Percentiles rank a stretch among this genome's conserved stretches.
Evolutionary conservation across 148 eudicot genomes (phyloP).

Genomic region (Simmondsia chinensis): DNA sequence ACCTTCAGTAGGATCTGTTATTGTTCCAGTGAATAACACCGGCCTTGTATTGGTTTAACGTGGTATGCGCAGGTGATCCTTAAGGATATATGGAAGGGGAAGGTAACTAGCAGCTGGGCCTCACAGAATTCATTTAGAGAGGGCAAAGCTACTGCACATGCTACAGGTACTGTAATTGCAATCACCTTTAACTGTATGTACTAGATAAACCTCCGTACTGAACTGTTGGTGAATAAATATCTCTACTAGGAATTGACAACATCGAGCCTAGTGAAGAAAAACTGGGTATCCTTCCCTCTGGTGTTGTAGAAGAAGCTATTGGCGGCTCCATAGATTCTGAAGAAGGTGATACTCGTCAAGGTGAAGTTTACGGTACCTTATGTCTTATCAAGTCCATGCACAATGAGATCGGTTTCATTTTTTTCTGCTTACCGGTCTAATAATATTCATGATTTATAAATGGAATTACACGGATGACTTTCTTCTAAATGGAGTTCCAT

Average conservation of each 20-base stretch:
- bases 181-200: not conserved
- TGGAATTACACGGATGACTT: no score
- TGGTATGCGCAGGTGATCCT: constrained; percentile 42
- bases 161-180: constrained; percentile 33
- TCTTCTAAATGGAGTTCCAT: no score
- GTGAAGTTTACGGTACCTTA: constrained; percentile 21
- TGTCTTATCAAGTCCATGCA: not conserved
- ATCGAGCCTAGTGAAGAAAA: constrained; percentile 23
- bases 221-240: constrained; percentile 3
- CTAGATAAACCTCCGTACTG: no score
- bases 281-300: constrained; percentile 16
- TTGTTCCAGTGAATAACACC: no score
- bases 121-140: constrained; percentile 42
- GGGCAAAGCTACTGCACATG: constrained; percentile 36
- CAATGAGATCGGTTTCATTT: no score
- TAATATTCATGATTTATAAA: no score
- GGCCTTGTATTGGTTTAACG: constrained; percentile 5
- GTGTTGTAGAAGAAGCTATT: constrained; percentile 24
- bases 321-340: constrained; percentile 19
- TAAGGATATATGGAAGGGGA: constrained; percentile 78
- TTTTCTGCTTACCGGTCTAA: no score
- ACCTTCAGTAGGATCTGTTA: not conserved
- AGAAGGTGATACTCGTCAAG: constrained; percentile 12
- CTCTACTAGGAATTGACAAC: constrained; percentile 24
- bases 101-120: constrained; percentile 51